phyloP scores from a whole-genome alignment of 768 basidiomycete genomes.

The Tremella yokohamensis region DNA sequence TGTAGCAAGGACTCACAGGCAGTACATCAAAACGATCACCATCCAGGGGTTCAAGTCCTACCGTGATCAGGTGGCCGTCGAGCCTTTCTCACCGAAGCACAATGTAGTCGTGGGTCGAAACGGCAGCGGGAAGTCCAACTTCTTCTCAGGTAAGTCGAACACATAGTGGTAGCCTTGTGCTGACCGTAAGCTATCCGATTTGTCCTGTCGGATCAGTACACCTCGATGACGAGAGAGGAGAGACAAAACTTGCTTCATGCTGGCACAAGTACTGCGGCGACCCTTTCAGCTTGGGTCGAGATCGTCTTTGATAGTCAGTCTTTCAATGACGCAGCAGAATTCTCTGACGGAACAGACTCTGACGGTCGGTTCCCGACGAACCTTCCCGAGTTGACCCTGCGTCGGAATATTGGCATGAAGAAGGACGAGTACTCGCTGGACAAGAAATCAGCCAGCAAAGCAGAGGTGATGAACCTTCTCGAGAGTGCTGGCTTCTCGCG shows the following conservation, averaged over 20 bases:
- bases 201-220: conserved; percentile 95
- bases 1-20: neutral
- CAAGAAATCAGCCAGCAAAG: conserved; percentile 90
- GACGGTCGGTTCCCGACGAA: conserved; percentile 92
- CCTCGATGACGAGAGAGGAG: conserved; percentile 89
- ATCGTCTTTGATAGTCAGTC: conserved; percentile 77
- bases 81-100: conserved; percentile 85
- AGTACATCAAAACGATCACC: conserved; percentile 51
- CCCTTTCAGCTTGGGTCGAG: conserved; percentile 92
- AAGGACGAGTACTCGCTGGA: conserved; percentile 98
- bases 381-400: conserved; percentile 76
- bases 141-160: conserved; percentile 73
- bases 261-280: conserved; percentile 79
- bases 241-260: conserved; percentile 90
- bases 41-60: conserved; percentile 89
- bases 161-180: neutral
- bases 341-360: conserved; percentile 53
- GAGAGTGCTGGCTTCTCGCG: conserved; percentile 97
- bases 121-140: conserved; percentile 97
- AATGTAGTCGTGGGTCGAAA: conserved; percentile 97
- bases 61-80: conserved; percentile 60
- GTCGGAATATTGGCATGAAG: conserved; percentile 93
- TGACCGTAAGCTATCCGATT: conserved; percentile 79
- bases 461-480: conserved; percentile 94
- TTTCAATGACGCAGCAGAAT: neutral